Conservation (phyloP, 106 monocot genomes). For the Acanthochlamys bracteata region DNA sequence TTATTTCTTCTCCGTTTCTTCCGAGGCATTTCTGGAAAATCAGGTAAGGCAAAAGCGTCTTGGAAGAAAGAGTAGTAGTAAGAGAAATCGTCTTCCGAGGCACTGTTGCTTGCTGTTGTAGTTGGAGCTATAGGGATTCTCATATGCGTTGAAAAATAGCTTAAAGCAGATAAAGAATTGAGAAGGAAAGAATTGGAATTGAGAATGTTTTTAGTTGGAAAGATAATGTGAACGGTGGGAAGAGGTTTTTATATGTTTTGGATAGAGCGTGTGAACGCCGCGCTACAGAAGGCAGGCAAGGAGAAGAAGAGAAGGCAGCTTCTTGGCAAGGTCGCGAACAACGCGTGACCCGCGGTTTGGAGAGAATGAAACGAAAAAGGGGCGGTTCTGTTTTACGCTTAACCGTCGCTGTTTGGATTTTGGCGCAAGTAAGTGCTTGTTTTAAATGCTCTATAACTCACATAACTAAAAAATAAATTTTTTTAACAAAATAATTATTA, state of each 20-base stretch:
- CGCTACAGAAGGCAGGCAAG: not conserved
- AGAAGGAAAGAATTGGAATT: not conserved
- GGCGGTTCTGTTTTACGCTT: too few species aligned
- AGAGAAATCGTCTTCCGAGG: slow-evolving; percentile 48
- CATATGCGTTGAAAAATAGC: slow-evolving; percentile 16
- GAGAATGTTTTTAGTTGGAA: not conserved
- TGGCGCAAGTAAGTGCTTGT: too few species aligned
- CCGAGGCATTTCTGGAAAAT: slow-evolving; percentile 11
- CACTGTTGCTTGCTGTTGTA: not conserved
- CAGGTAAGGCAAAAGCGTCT: slow-evolving; percentile 16
- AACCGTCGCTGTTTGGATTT: too few species aligned
- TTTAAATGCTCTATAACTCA: too few species aligned
- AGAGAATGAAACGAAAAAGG: too few species aligned
- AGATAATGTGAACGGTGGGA: not conserved
- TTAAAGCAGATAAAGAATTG: not conserved
- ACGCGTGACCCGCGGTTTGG: slow-evolving; percentile 1
- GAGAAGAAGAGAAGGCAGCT: not conserved
- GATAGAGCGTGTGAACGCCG: slow-evolving; percentile 8
- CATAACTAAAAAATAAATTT: too few species aligned
- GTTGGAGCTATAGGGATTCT: slow-evolving; percentile 19
- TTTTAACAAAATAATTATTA: too few species aligned
- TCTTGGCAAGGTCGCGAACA: not conserved
- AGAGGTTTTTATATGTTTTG: slow-evolving; percentile 7
- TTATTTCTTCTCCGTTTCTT: not conserved
- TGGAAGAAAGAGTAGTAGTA: slow-evolving; percentile 47